These are phyloP conservation scores for Diaporthe vexans DNA, from an alignment of 2,329 filamentous ascomycete genomes.

Conservation along the genomic window DNA sequence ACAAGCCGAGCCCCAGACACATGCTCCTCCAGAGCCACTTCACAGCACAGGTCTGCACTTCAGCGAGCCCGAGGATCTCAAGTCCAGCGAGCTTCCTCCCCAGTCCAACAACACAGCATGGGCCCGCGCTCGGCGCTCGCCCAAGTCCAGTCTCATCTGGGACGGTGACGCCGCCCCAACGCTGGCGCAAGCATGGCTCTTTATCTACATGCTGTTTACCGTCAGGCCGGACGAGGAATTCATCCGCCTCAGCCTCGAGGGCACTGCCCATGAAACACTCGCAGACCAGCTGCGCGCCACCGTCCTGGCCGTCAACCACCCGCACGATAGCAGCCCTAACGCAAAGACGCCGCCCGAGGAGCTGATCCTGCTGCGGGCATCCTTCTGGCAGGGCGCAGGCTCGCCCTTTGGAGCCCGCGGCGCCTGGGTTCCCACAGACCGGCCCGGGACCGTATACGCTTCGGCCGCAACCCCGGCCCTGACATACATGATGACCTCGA, in stretches of 20 bases:
- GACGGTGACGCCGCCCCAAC: slow-evolving; percentile 56
- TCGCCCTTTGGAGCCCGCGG: slow-evolving; percentile 76
- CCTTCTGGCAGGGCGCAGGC: slow-evolving; percentile 80
- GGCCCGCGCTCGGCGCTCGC: slow-evolving; percentile 68
- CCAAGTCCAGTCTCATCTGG: slow-evolving; percentile 62
- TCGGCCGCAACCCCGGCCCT: slow-evolving; percentile 65
- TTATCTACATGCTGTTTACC: slow-evolving; percentile 67
- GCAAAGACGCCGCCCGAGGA: slow-evolving; percentile 50
- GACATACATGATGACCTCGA: slow-evolving; percentile 60
- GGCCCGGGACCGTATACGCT: slow-evolving; percentile 52
- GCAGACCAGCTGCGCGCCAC: slow-evolving; percentile 53
- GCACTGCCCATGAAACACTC: slow-evolving; percentile 46
- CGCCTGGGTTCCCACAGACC: slow-evolving; percentile 67
- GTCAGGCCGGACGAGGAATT: slow-evolving; percentile 62
- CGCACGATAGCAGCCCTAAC: slow-evolving; percentile 48
- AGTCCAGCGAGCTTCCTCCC: slow-evolving; percentile 50
- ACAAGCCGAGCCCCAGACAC: slow-evolving; percentile 26
- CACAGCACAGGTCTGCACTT: slow-evolving; percentile 48
- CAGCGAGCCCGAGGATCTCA: slow-evolving; percentile 51
- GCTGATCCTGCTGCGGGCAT: slow-evolving; percentile 62
- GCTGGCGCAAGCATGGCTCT: slow-evolving; percentile 66
- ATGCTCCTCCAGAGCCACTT: slow-evolving; percentile 44
- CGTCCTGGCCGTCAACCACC: slow-evolving; percentile 64
- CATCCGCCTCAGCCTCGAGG: slow-evolving; percentile 62
- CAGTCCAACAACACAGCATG: slow-evolving; percentile 69